These are phyloP conservation scores for Psidium guajava DNA, from an alignment of 345 rosid species.

Conservation along the genomic window DNA sequence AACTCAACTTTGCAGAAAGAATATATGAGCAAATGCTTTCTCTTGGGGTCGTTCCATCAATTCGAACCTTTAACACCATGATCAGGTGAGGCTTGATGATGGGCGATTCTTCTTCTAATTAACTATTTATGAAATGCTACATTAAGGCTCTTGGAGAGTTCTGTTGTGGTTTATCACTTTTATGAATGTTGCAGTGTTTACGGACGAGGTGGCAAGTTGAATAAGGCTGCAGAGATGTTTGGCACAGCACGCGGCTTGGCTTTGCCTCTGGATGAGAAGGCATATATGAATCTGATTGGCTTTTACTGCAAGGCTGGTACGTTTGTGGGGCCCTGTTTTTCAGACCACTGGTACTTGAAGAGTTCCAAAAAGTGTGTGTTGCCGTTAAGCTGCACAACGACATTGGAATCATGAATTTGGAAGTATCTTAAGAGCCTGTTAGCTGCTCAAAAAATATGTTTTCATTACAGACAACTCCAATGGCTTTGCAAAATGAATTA, in stretches of 20 bases:
- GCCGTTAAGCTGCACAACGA: not conserved
- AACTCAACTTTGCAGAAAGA: slow-evolving; percentile 44
- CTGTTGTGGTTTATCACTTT: not conserved
- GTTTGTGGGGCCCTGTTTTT: not conserved
- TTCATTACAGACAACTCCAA: not conserved
- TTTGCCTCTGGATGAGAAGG: slow-evolving; percentile 59
- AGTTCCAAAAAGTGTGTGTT: not conserved
- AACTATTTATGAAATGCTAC: not conserved
- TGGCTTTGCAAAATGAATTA: not conserved
- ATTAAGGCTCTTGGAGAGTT: not conserved
- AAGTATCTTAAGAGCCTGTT: not conserved
- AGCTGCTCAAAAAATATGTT: not conserved
- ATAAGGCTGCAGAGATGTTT: slow-evolving; percentile 58
- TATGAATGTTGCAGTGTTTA: slow-evolving; percentile 51
- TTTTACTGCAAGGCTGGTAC: slow-evolving; percentile 76
- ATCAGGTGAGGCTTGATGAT: slow-evolving; percentile 37
- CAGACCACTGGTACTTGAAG: not conserved
- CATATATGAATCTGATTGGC: slow-evolving; percentile 60
- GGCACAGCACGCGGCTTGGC: slow-evolving; percentile 29
- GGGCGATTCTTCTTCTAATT: not conserved
- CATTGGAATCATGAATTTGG: not conserved
- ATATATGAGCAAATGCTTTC: slow-evolving; percentile 56
- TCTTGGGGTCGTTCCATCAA: slow-evolving; percentile 41
- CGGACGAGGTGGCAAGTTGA: slow-evolving; percentile 49
- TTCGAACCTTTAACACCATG: slow-evolving; percentile 71